phyloP scores from a whole-genome alignment of 305 asterid species.

The Ilex paraguariensis region DNA sequence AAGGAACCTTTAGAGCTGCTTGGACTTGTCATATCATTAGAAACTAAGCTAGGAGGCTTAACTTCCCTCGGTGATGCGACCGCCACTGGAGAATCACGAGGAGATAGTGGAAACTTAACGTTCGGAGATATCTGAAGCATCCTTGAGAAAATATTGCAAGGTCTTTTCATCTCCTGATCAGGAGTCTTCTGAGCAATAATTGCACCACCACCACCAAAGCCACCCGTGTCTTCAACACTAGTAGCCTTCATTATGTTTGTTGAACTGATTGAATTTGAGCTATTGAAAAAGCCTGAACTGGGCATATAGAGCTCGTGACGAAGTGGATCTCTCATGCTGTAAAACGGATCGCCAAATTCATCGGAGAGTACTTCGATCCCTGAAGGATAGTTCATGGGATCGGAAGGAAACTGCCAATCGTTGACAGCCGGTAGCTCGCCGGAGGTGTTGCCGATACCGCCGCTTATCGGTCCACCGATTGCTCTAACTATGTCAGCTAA shows the following conservation, averaged over 20 bases:
- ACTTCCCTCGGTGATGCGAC: conserved; percentile 13
- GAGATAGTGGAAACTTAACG: conserved; percentile 22
- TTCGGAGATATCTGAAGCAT: conserved; percentile 74
- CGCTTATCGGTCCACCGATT: conserved; percentile 9
- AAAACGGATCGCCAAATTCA: conserved; percentile 82
- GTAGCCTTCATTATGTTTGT: neutral
- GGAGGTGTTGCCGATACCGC: conserved; percentile 9
- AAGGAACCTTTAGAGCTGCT: conserved; percentile 36
- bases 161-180: conserved; percentile 27
- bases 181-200: conserved; percentile 10
- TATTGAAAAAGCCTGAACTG: conserved; percentile 21
- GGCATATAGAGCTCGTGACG: conserved; percentile 28
- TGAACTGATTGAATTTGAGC: neutral
- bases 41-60: conserved; percentile 7
- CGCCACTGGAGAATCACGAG: conserved; percentile 25
- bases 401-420: neutral
- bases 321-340: conserved; percentile 62
- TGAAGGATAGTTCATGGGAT: conserved; percentile 19
- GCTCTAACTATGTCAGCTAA: conserved; percentile 73
- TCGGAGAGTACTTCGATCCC: conserved; percentile 29
- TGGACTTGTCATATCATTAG: conserved; percentile 29
- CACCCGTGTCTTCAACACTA: neutral
- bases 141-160: conserved; percentile 47
- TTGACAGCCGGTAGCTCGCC: conserved; percentile 18
- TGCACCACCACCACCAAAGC: neutral